A percentile compares a stretch with the other conserved stretches of the same genome.
Conservation (phyloP, 176 grass and related monocot genomes). For the bread wheat (Triticum aestivum) region IWGSC_CS_RefSeq_v2.1 NC_057800.1:685013729-685014228, state of each 20-base stretch:
- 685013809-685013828: slow-evolving; percentile 49
- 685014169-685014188: slow-evolving; percentile 38
- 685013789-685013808: slow-evolving; percentile 23
- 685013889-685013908: slow-evolving; percentile 13
- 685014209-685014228: slow-evolving; percentile 2
- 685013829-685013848: slow-evolving; percentile 24
- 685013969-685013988: slow-evolving; percentile 47
- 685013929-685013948: slow-evolving; percentile 29
- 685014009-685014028: slow-evolving; percentile 13
- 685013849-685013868: slow-evolving; percentile 12
- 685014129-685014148: background rate
- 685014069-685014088: slow-evolving; percentile 2
- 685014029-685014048: slow-evolving; percentile 8
- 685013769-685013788: slow-evolving; percentile 7
- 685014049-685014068: slow-evolving; percentile 17
- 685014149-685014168: background rate
- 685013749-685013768: background rate
- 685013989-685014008: slow-evolving; percentile 66
- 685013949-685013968: slow-evolving; percentile 29
- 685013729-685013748: slow-evolving; percentile 27
- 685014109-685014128: slow-evolving; percentile 7
- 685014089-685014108: slow-evolving; percentile 40
- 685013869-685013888: slow-evolving; percentile 37
- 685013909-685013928: slow-evolving; percentile 16
- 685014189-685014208: slow-evolving; percentile 31